A percentile compares a stretch with the other conserved stretches of the same genome.
Evolutionary conservation across 257 asterid species (phyloP).

Genomic region (Oldenlandia corymbosa): DNA sequence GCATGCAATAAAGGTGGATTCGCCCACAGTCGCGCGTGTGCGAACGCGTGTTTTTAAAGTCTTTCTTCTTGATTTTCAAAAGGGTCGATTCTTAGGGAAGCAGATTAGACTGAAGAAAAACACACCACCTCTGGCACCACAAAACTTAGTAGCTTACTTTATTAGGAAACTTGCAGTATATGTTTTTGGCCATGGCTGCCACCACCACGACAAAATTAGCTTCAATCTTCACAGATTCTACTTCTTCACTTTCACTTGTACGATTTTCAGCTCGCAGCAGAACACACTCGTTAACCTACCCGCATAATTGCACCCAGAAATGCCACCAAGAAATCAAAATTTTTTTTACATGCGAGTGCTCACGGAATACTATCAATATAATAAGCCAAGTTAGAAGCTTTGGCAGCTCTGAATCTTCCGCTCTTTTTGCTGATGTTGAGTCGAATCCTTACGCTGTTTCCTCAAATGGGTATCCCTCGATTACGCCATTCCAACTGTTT

Average conservation of each 20-base stretch:
- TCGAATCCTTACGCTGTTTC: slow-evolving; percentile 27
- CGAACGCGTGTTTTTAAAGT: too few relatives aligned
- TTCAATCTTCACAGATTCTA: slow-evolving; percentile 29
- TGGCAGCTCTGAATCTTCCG: slow-evolving; percentile 30
- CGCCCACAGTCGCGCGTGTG: too few relatives aligned
- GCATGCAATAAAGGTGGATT: too few relatives aligned
- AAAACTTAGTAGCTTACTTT: too few relatives aligned
- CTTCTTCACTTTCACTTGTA: slow-evolving; percentile 21
- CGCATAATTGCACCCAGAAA: slow-evolving; percentile 22
- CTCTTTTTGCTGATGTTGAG: slow-evolving; percentile 33
- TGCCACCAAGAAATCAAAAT: too few relatives aligned
- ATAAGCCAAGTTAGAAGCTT: slow-evolving; percentile 25
- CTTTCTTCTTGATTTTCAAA: too few relatives aligned
- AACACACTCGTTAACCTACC: slow-evolving; percentile 30
- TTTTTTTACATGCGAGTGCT: slow-evolving; percentile 13
- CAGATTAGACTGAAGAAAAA: too few relatives aligned
- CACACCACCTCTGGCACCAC: too few relatives aligned
- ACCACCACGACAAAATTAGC: slow-evolving; percentile 20
- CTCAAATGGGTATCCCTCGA: slow-evolving; percentile 61
- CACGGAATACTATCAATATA: background rate
- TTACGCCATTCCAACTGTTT: background rate
- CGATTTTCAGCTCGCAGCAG: slow-evolving; percentile 26
- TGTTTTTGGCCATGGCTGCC: slow-evolving; percentile 36
- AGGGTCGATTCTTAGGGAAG: too few relatives aligned
- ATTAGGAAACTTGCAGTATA: too few relatives aligned